Evolutionary conservation across 805 yeast species (phyloP), one percentile per base, ranked within the genome.

Genomic region (Cyberlindnera petersonii): DNA sequence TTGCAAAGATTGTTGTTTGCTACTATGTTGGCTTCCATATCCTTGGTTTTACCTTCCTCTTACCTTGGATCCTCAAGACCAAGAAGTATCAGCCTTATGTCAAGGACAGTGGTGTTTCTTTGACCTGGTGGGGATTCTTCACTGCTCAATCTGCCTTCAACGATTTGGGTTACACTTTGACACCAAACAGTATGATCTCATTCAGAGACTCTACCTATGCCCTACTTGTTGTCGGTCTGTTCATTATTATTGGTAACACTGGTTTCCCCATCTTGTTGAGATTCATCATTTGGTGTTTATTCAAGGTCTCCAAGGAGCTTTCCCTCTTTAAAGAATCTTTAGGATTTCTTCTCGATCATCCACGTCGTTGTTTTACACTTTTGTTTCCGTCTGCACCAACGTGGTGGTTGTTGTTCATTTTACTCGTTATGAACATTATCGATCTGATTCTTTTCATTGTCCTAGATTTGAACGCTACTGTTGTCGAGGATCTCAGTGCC

Each of bases 121-220:
- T 95, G 0, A 70, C 84, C 0, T 88, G 97, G 98, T 91, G 97
- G 96, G 95, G 85, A 0, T 76, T 87, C 44, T 91, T 88, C 62
- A 81, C 93, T 0, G 74, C 86, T 1, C 77, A 77, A 58, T 80
- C 95, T 14, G 64, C 84, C 1, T 93, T 91, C 58, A 83, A 83
- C 55, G 96, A 93, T 65, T 67, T 86, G 43, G 98, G 99, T 0
- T 67, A 76, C 32, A 82, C 96, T 0, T 63, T 88, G 38, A 84
- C 89, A 0, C 84, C 95, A 0, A 75, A 86, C 47, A 86, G 96
- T 3, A 79, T 93, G 86, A 47, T 52, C 10, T 65, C 81, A 1
- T 93, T 85, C 62, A 70, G 73, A 36, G 63, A 70, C 22, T 76
- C 85, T 6, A 72, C 79, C 0, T 93, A 77, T 58, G 73, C 82